These are phyloP conservation scores for Suhomyces coccinellae DNA, from an alignment of 1,139 yeast genomes.

Conservation along the genomic window DNA sequence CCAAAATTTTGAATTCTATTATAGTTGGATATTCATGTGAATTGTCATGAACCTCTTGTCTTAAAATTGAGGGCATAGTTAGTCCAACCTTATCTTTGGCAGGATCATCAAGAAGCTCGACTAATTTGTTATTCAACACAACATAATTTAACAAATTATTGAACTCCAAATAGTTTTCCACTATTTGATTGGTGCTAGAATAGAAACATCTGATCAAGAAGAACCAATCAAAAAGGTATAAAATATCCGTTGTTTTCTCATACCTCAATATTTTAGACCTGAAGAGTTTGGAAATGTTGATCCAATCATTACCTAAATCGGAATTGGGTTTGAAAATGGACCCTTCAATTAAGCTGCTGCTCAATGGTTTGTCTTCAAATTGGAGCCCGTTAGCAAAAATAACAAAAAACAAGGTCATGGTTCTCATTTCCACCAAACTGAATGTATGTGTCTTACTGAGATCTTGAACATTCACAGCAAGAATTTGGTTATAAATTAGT, in stretches of 20 bases:
- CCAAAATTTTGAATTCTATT: slow-evolving; percentile 23
- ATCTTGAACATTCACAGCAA: slow-evolving; percentile 11
- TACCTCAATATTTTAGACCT: slow-evolving; percentile 21
- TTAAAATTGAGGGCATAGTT: background rate
- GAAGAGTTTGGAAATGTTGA: slow-evolving; percentile 25
- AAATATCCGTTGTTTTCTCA: slow-evolving; percentile 27
- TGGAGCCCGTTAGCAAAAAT: slow-evolving; percentile 28
- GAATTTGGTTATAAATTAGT: slow-evolving; percentile 10
- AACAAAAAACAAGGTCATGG: slow-evolving; percentile 19
- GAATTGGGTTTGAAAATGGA: slow-evolving; percentile 12
- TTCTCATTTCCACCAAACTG: slow-evolving; percentile 14
- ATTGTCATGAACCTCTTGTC: background rate
- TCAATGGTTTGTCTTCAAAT: slow-evolving; percentile 14
- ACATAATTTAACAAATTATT: slow-evolving; percentile 31
- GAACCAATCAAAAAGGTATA: slow-evolving; percentile 33
- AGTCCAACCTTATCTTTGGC: slow-evolving; percentile 8
- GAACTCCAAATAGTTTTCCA: slow-evolving; percentile 34
- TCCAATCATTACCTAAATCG: slow-evolving; percentile 25
- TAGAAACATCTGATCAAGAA: slow-evolving; percentile 28
- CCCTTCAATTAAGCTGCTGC: slow-evolving; percentile 12
- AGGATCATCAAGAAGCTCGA: slow-evolving; percentile 23
- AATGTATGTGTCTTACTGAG: slow-evolving; percentile 9
- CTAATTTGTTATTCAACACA: slow-evolving; percentile 28
- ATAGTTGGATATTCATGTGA: slow-evolving; percentile 12
- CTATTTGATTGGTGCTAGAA: slow-evolving; percentile 22